These are phyloP conservation scores for Mycena belliarum DNA, from an alignment of 768 basidiomycete genomes.

Conservation along the genomic window DNA sequence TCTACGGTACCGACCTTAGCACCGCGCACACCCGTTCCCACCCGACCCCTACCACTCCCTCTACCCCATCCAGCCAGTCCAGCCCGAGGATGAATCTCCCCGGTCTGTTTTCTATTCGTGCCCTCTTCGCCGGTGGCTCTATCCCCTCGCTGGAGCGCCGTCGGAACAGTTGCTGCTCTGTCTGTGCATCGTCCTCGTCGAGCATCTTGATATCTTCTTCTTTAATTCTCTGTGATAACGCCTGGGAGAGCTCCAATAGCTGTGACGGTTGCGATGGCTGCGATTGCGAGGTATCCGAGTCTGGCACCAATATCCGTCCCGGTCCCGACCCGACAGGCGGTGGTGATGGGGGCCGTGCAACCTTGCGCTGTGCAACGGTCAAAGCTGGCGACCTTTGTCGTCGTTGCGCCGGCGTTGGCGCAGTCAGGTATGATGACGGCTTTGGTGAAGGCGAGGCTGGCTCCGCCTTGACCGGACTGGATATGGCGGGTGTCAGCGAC, in stretches of 20 bases:
- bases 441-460: not conserved
- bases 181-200: slow-evolving; percentile 18
- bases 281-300: slow-evolving; percentile 48
- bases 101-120: not conserved
- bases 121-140: slow-evolving; percentile 2
- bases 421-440: slow-evolving; percentile 24
- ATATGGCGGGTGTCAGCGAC: not conserved
- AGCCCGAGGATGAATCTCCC: not conserved
- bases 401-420: slow-evolving; percentile 39
- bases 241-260: slow-evolving; percentile 27
- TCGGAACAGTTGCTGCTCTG: not conserved
- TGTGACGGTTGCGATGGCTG: not conserved
- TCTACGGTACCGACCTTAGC: not conserved
- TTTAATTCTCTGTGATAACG: slow-evolving; percentile 6
- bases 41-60: not conserved
- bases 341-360: slow-evolving; percentile 43
- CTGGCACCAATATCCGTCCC: slow-evolving; percentile 51
- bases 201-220: not conserved
- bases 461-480: not conserved
- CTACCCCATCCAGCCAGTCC: not conserved
- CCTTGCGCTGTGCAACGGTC: slow-evolving; percentile 39
- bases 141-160: slow-evolving; percentile 1
- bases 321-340: slow-evolving; percentile 34
- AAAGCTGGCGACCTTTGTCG: not conserved
- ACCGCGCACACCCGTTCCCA: slow-evolving; percentile 5